Evolutionary conservation across 306 rosid genomes (phyloP).

Genomic region (Pterocarpus santalinus): DNA sequence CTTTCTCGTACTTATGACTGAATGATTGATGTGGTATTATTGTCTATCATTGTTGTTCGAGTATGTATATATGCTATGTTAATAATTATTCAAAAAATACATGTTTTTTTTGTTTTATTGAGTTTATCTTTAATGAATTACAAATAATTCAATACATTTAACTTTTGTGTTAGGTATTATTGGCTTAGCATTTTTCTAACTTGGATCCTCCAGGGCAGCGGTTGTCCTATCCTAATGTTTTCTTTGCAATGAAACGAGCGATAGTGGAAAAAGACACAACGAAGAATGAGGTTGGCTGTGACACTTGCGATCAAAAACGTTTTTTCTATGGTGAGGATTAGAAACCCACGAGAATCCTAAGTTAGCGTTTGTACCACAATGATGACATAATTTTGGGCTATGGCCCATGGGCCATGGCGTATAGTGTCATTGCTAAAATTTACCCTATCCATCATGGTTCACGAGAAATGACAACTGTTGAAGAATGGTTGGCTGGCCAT

Average conservation of each 20-base stretch:
- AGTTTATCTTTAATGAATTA: neutral
- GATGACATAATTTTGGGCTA: neutral
- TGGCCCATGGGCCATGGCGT: neutral
- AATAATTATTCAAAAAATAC: neutral
- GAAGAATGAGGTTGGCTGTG: neutral
- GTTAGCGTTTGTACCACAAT: slow-evolving; percentile 4
- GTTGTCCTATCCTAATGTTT: neutral
- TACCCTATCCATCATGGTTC: neutral
- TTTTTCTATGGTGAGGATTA: neutral
- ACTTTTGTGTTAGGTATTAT: neutral
- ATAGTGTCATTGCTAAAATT: neutral
- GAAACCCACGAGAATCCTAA: slow-evolving; percentile 1
- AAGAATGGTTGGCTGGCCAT: neutral
- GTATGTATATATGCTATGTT: neutral
- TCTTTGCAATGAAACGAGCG: neutral
- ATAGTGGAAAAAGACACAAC: neutral
- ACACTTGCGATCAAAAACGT: neutral
- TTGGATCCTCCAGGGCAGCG: neutral
- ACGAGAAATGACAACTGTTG: neutral
- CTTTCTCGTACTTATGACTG: neutral
- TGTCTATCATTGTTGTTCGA: neutral
- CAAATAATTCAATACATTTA: too few relatives aligned
- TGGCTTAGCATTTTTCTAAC: neutral
- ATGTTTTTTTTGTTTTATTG: too few relatives aligned
- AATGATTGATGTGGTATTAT: neutral